Percentiles rank a stretch among this genome's conserved stretches.
Conservation (phyloP, 2,329 filamentous ascomycete species). For the Exophiala sideris region DNA sequence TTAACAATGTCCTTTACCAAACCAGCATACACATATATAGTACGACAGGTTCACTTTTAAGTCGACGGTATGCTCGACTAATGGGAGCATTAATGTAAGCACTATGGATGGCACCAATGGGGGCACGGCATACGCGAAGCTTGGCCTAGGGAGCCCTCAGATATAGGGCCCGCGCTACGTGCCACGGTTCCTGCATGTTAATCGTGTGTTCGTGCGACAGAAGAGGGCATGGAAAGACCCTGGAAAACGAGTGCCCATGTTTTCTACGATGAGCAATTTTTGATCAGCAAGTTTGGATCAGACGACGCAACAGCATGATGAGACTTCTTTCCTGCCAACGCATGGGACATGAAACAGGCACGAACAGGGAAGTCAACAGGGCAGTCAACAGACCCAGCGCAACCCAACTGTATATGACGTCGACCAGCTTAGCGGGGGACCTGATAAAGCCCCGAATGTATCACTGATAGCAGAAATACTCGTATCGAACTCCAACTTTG, state of each 20-base stretch:
- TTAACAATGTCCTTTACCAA: too few species aligned
- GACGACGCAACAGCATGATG: constrained; percentile 14
- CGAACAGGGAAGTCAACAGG: background rate
- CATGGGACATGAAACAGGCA: background rate
- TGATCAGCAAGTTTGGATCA: constrained; percentile 12
- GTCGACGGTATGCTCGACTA: too few species aligned
- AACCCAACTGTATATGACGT: background rate
- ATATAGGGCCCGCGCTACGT: constrained; percentile 3
- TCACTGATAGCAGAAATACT: background rate
- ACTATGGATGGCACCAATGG: too few species aligned
- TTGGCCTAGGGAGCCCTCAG: too few species aligned
- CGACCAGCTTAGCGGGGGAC: background rate
- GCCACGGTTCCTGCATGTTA: constrained; percentile 9
- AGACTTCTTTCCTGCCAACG: constrained; percentile 5
- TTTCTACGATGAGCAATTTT: background rate
- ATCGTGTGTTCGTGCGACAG: background rate
- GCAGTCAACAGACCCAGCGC: background rate
- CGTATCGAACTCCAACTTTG: background rate
- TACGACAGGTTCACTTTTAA: too few species aligned
- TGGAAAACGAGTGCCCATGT: background rate
- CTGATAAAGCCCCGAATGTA: background rate
- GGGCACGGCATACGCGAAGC: too few species aligned
- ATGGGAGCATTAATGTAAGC: too few species aligned
- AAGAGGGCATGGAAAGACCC: background rate
- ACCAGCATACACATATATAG: too few species aligned